Percentiles rank a stretch among this genome's conserved stretches.
Evolutionary conservation across 805 yeast species (phyloP).

Genomic region (Pichia nakasei): DNA sequence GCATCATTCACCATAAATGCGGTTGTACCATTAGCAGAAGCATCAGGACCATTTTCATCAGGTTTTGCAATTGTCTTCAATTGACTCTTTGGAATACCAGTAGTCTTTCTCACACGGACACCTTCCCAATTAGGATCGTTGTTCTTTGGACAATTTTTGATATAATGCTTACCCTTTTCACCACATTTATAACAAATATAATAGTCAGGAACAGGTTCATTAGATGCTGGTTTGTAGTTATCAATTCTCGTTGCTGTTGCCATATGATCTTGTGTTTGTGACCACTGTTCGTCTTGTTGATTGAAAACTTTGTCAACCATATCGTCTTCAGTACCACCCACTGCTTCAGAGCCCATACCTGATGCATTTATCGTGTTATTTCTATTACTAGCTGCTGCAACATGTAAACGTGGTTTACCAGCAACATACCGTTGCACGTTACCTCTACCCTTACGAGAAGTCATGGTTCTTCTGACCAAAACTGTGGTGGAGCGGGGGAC

Average conservation of each 20-base stretch:
- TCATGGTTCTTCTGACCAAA: constrained; percentile 71
- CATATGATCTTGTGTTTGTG: constrained; percentile 84
- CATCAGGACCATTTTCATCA: constrained; percentile 42
- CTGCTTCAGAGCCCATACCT: constrained; percentile 24
- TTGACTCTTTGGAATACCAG: constrained; percentile 95
- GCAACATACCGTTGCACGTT: constrained; percentile 64
- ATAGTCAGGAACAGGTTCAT: constrained; percentile 88
- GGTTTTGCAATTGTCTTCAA: constrained; percentile 81
- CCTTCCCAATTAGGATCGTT: constrained; percentile 93
- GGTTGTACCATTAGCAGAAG: constrained; percentile 31
- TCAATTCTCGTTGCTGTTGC: constrained; percentile 72
- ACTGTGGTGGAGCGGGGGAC: constrained; percentile 84
- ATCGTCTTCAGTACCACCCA: constrained; percentile 60
- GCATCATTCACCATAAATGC: constrained; percentile 79
- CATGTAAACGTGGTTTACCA: constrained; percentile 51
- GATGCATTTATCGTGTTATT: constrained; percentile 11
- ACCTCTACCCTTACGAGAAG: constrained; percentile 38
- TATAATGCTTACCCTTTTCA: constrained; percentile 87
- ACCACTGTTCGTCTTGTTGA: constrained; percentile 92
- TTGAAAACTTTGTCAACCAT: constrained; percentile 85
- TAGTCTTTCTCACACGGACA: constrained; percentile 79
- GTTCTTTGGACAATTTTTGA: constrained; percentile 90
- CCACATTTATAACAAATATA: constrained; percentile 97
- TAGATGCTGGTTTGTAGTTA: constrained; percentile 29
- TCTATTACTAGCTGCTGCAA: constrained; percentile 11